Evolutionary conservation across 495 filamentous ascomycete species (phyloP).

Genomic region (Xanthoparmelia taractica): DNA sequence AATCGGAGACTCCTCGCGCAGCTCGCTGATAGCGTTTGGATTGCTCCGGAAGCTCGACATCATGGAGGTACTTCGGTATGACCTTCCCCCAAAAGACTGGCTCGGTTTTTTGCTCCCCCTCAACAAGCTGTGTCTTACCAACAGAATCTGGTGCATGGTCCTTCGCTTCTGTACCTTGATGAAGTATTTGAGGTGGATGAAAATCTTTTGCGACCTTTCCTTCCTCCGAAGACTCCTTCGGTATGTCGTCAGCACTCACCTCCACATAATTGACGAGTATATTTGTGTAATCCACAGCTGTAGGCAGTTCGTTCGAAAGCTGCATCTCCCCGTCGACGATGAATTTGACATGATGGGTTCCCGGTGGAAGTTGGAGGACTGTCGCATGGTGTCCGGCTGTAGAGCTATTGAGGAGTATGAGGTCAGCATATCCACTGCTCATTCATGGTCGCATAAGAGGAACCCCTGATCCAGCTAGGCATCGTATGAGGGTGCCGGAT

Average conservation of each 20-base stretch:
- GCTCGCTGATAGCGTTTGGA: constrained; percentile 61
- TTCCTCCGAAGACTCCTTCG: constrained; percentile 32
- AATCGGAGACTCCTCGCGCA: constrained; percentile 58
- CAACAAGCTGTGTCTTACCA: constrained; percentile 35
- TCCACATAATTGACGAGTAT: constrained; percentile 97
- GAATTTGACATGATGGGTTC: constrained; percentile 95
- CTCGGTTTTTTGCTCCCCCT: constrained; percentile 43
- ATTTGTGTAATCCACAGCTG: constrained; percentile 93
- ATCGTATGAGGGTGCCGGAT: not conserved
- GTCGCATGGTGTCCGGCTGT: constrained; percentile 55
- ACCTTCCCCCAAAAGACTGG: constrained; percentile 35
- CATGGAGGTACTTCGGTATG: constrained; percentile 76
- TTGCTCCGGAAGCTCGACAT: constrained; percentile 78
- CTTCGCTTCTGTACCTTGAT: constrained; percentile 31
- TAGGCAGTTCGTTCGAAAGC: constrained; percentile 76
- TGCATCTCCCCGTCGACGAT: constrained; percentile 90
- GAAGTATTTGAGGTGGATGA: constrained; percentile 41
- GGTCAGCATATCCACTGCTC: constrained; percentile 18
- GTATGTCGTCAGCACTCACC: constrained; percentile 68
- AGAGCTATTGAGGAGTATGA: constrained; percentile 13
- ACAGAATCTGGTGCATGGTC: constrained; percentile 36
- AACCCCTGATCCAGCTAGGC: not conserved
- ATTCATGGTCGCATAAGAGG: not conserved
- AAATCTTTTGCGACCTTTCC: constrained; percentile 33
- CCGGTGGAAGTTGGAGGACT: constrained; percentile 72